Conservation (phyloP, 495 filamentous ascomycete species). For the Hypoxylon trugodes region DNA sequence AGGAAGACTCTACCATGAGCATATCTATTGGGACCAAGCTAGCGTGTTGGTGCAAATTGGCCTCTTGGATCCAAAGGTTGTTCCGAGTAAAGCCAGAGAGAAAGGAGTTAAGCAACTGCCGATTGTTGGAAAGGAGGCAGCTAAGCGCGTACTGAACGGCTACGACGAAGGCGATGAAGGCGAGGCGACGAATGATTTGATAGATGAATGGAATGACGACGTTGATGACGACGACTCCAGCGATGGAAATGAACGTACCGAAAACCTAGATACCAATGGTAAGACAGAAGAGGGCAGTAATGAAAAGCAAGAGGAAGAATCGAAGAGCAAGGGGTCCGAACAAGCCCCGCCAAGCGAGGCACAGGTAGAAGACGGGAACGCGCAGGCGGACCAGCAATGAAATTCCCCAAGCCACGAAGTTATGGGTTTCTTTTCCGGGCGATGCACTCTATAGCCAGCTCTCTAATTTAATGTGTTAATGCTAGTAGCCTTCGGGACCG, state of each 20-base stretch:
- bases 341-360: not conserved
- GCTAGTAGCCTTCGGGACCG: not conserved
- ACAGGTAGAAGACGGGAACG: slow-evolving; percentile 8
- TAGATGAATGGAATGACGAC: slow-evolving; percentile 57
- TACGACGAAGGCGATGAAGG: slow-evolving; percentile 59
- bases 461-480: not conserved
- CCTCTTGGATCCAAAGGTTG: slow-evolving; percentile 66
- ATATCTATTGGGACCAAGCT: slow-evolving; percentile 84
- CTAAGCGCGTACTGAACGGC: slow-evolving; percentile 64
- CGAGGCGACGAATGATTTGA: slow-evolving; percentile 69
- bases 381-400: not conserved
- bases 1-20: slow-evolving; percentile 71
- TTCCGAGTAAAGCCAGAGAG: slow-evolving; percentile 59
- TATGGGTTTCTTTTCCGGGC: not conserved
- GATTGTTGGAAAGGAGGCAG: slow-evolving; percentile 70
- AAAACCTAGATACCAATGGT: not conserved
- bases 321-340: slow-evolving; percentile 2
- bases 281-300: not conserved
- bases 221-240: slow-evolving; percentile 22
- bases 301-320: not conserved
- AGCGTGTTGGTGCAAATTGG: slow-evolving; percentile 77
- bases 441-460: not conserved
- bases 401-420: not conserved
- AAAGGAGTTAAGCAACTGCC: slow-evolving; percentile 59
- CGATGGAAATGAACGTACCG: not conserved